phyloP scores from a whole-genome alignment of 164 flowering plant species.

The Vitis amurensis region DNA sequence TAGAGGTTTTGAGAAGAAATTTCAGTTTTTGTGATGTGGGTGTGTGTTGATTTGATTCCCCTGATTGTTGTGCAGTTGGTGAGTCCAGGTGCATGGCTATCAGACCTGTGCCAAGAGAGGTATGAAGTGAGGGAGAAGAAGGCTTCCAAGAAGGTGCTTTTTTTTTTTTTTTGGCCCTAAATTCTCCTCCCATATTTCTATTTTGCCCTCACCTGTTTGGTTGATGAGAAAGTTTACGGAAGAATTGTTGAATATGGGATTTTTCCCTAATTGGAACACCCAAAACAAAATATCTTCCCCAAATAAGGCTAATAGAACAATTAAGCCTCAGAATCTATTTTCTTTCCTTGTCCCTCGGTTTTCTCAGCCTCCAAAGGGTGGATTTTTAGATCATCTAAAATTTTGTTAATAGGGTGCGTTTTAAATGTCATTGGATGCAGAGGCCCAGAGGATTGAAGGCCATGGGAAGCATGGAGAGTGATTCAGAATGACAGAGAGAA shows the following conservation, averaged over 20 bases:
- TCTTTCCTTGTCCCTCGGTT: neutral
- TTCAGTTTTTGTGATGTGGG: neutral
- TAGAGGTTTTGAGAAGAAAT: neutral
- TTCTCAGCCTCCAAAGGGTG: too few species aligned
- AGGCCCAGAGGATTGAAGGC: slow-evolving; percentile 74
- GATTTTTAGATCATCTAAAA: neutral
- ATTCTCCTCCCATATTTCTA: neutral
- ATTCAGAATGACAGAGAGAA: slow-evolving; percentile 43
- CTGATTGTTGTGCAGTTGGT: slow-evolving; percentile 44
- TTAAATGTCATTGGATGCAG: slow-evolving; percentile 29
- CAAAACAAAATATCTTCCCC: too few species aligned
- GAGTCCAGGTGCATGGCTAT: slow-evolving; percentile 72
- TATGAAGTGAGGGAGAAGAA: slow-evolving; percentile 82
- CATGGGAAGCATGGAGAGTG: slow-evolving; percentile 62
- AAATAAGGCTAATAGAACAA: too few species aligned
- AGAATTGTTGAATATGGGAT: too few species aligned
- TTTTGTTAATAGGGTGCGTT: neutral
- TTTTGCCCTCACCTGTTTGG: neutral
- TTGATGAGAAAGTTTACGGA: neutral
- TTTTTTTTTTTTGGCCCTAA: neutral
- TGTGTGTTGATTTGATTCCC: neutral
- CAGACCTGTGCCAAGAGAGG: slow-evolving; percentile 66
- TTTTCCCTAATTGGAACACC: too few species aligned
- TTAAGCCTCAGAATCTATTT: too few species aligned
- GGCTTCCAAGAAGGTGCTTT: slow-evolving; percentile 59